These are phyloP conservation scores for Aspergillus neotritici DNA, from an alignment of 2,329 filamentous ascomycete species.

Conservation along the genomic window DNA sequence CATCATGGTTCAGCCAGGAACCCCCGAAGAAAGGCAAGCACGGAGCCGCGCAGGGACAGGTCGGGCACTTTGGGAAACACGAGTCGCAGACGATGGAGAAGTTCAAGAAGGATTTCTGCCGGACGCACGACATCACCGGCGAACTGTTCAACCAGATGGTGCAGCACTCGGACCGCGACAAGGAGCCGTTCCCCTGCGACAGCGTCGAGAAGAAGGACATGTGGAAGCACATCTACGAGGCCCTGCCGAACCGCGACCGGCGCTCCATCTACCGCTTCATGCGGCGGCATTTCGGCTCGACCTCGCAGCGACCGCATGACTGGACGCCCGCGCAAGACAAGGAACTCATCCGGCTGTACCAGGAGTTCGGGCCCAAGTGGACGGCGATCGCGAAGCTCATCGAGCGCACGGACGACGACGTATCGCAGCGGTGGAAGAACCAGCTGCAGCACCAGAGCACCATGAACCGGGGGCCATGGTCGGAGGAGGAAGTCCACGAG, in stretches of 20 bases:
- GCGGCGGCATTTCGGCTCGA: slow-evolving; percentile 39
- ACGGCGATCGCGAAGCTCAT: slow-evolving; percentile 34
- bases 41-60: slow-evolving; percentile 14
- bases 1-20: too few species aligned
- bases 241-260: slow-evolving; percentile 33
- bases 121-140: slow-evolving; percentile 16
- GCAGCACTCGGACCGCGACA: slow-evolving; percentile 28
- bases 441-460: slow-evolving; percentile 33
- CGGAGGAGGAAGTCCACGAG: slow-evolving; percentile 24
- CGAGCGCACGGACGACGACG: slow-evolving; percentile 37
- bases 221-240: slow-evolving; percentile 30
- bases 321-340: slow-evolving; percentile 40
- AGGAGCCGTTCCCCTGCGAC: slow-evolving; percentile 20
- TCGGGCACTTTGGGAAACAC: slow-evolving; percentile 27
- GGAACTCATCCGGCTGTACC: slow-evolving; percentile 32
- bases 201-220: slow-evolving; percentile 30
- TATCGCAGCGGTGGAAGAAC: slow-evolving; percentile 41
- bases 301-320: slow-evolving; percentile 31
- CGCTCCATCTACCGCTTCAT: slow-evolving; percentile 40
- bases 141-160: slow-evolving; percentile 29
- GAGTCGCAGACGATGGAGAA: slow-evolving; percentile 28
- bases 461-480: slow-evolving; percentile 35
- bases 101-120: slow-evolving; percentile 33
- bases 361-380: slow-evolving; percentile 32
- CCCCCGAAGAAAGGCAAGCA: background rate